A percentile compares a stretch with the other conserved stretches of the same genome.
Evolutionary conservation across 1,284 basidiomycete species (phyloP).

Genomic region (Cryptococcus amylolentus): DNA sequence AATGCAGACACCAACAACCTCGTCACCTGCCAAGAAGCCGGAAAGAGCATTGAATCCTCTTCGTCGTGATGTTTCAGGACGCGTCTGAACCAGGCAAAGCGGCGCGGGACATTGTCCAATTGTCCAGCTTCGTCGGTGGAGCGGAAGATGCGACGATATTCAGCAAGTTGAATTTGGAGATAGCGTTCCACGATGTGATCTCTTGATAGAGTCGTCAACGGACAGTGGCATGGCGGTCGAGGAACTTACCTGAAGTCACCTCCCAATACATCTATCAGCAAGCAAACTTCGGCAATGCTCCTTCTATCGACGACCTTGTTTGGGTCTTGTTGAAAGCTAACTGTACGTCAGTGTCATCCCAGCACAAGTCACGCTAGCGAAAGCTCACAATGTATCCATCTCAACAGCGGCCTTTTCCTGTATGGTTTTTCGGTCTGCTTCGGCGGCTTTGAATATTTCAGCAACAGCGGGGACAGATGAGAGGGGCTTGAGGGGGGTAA

Average conservation of each 20-base stretch:
- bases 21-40: constrained; percentile 74
- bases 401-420: constrained; percentile 75
- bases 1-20: constrained; percentile 78
- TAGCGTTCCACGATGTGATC: constrained; percentile 82
- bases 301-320: constrained; percentile 63
- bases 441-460: constrained; percentile 70
- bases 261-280: constrained; percentile 80
- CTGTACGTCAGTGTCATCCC: background rate
- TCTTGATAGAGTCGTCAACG: constrained; percentile 31
- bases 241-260: constrained; percentile 57
- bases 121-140: constrained; percentile 88
- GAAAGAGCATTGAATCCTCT: constrained; percentile 78
- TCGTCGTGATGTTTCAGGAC: constrained; percentile 83
- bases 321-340: constrained; percentile 73
- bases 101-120: constrained; percentile 86
- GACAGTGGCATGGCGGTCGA: background rate
- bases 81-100: constrained; percentile 95
- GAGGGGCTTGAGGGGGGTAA: constrained; percentile 70
- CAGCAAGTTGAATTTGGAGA: constrained; percentile 83
- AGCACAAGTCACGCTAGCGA: constrained; percentile 14
- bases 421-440: constrained; percentile 72
- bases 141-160: constrained; percentile 94
- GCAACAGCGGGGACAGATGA: constrained; percentile 70
- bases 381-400: constrained; percentile 79
- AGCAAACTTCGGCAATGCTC: constrained; percentile 70